Evolutionary conservation across 2,329 filamentous ascomycete species (phyloP).

Genomic region (Ilyonectria mors-panacis): DNA sequence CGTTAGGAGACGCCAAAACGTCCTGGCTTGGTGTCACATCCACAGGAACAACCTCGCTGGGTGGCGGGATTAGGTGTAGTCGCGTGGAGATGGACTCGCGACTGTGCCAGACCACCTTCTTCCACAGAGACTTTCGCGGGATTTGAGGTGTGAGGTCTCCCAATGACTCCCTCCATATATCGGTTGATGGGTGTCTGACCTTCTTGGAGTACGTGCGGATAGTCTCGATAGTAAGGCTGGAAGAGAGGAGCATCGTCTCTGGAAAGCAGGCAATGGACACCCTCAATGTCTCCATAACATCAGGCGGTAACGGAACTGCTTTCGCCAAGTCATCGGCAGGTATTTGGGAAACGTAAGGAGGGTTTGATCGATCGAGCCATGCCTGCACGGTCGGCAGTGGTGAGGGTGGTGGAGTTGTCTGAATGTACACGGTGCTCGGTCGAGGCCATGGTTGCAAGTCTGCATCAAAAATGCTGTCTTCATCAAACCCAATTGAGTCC

Average conservation of each 20-base stretch:
- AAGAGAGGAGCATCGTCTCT: constrained; percentile 71
- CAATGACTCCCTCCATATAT: constrained; percentile 40
- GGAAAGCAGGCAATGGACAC: constrained; percentile 71
- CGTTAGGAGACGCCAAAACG: constrained; percentile 45
- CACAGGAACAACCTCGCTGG: constrained; percentile 28
- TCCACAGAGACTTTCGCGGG: constrained; percentile 54
- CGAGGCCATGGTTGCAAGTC: constrained; percentile 28
- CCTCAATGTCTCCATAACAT: constrained; percentile 68
- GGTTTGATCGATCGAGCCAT: constrained; percentile 53
- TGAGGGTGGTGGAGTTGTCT: constrained; percentile 53
- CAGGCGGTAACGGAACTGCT: constrained; percentile 65
- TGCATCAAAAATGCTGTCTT: constrained; percentile 38
- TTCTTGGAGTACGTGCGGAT: constrained; percentile 71
- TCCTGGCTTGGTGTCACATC: constrained; percentile 32
- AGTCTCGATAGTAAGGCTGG: constrained; percentile 70
- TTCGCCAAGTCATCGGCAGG: constrained; percentile 55
- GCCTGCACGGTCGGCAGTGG: constrained; percentile 55
- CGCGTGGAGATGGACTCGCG: constrained; percentile 37
- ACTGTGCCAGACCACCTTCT: constrained; percentile 53
- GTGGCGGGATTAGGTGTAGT: constrained; percentile 33
- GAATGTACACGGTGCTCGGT: constrained; percentile 48
- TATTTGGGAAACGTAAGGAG: constrained; percentile 49
- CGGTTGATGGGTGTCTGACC: constrained; percentile 58
- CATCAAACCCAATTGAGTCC: constrained; percentile 37
- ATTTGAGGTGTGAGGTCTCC: constrained; percentile 33